These are phyloP conservation scores for Fusarium sp. DNA, from an alignment of 2,329 filamentous ascomycete species.

Conservation along the genomic window DNA sequence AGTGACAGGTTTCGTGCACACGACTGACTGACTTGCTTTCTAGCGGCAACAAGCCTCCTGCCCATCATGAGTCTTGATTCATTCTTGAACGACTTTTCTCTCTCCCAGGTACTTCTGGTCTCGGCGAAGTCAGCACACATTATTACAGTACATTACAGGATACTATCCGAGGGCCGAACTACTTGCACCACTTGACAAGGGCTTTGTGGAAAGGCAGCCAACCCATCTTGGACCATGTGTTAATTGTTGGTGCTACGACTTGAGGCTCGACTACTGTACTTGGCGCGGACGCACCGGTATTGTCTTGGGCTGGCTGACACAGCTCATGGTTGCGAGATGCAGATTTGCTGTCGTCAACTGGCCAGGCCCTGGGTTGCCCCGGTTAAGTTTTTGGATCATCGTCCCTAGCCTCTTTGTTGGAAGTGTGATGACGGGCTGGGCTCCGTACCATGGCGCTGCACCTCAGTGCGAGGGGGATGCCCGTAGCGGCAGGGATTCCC, in stretches of 20 bases:
- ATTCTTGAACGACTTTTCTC: background rate
- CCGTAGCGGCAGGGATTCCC: slow-evolving; percentile 36
- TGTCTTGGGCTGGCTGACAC: slow-evolving; percentile 40
- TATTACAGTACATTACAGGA: background rate
- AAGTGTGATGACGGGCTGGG: slow-evolving; percentile 45
- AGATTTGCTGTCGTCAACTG: slow-evolving; percentile 42
- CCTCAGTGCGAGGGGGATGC: slow-evolving; percentile 39
- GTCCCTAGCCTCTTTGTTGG: slow-evolving; percentile 33
- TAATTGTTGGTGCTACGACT: slow-evolving; percentile 37
- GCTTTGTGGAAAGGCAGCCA: slow-evolving; percentile 19
- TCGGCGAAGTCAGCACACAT: slow-evolving; percentile 36
- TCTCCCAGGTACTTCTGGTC: slow-evolving; percentile 30
- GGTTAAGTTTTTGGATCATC: slow-evolving; percentile 46
- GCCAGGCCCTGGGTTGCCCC: slow-evolving; percentile 40
- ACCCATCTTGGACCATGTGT: slow-evolving; percentile 38
- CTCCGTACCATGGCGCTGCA: slow-evolving; percentile 33
- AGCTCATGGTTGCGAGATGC: slow-evolving; percentile 38
- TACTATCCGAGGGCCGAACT: background rate
- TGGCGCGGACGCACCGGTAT: slow-evolving; percentile 33
- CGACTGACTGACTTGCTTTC: slow-evolving; percentile 34
- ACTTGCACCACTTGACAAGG: slow-evolving; percentile 27
- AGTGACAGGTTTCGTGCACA: slow-evolving; percentile 33
- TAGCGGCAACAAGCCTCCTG: slow-evolving; percentile 42
- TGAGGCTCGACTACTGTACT: slow-evolving; percentile 36
- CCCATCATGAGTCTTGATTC: slow-evolving; percentile 23